Base-by-base conservation (phyloP, 768 basidiomycete species). In the Trametes punicea region DNA sequence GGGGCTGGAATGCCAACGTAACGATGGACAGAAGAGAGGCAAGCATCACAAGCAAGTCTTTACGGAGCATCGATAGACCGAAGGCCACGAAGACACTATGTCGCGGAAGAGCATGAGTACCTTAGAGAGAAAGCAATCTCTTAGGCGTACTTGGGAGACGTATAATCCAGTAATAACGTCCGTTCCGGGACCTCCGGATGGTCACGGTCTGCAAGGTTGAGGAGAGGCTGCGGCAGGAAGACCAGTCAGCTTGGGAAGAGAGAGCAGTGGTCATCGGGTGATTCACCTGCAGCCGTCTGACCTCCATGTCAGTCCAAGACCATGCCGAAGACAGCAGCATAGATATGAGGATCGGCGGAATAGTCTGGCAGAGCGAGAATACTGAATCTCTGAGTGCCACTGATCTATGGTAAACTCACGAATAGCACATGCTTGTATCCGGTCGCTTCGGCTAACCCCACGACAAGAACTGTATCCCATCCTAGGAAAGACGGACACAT, bases 281-380 rank as follows among this genome's bases (percentile, higher is more conserved):
- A 42, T 66, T 26, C 46, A 77, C 79, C 72, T 82, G 82, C 69
- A 83, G 75, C 64, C 76, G 79, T 61, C 81, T 80, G 46, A 84
- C 77, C 56, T 81, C 81, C 23, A 78, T 71, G 60, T 81, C 81
- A 5, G 80, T 81, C 81, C 80, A 81, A 5, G 78, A 67, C 81
- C 81, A 83, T 50, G 81, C 55, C 0, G 75, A 77, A 3, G 77
- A 76, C 10, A 82, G 74, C 18, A 78, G 62, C 50, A 78, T 78
- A 8, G 78, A 78, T 5, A 81, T 71, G 18, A 73, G 70, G 16
- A 81, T 80, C 1, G 82, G 79, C 13, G 81, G 81, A 20, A 81
- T 62, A 1, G 79, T 82, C 81, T 82, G 38, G 2, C 16, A 36
- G 20, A 16, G 13, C 23, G 39, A 38, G 38, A 45, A 46, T 29